Base-by-base conservation (phyloP, 805 yeast genomes). In the Dipodascus geniculatus region DNA sequence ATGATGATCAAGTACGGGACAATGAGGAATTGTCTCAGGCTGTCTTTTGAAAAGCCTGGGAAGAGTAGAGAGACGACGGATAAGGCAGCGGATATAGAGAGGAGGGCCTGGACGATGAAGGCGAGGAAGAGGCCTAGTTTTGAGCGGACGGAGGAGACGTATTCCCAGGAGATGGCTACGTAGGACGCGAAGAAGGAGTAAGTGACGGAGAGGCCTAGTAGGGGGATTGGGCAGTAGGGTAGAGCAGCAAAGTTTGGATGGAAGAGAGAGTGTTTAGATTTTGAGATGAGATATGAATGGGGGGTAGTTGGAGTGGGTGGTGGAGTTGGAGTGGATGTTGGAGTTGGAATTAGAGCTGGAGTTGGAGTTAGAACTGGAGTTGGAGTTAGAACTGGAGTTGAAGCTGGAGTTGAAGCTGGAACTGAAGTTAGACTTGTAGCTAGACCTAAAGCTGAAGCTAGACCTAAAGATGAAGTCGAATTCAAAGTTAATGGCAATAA, bases 121-220 rank as follows among this genome's bases (percentile, higher is more conserved):
- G 81, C 80, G 1, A 71, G 24, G 3, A 75, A 56, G 3, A 79
- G 63, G 0, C 83, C 82, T 0, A 64, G 38, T 59, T 72, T 70
- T 3, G 82, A 78, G 50, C 72, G 72, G 8, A 77, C 74, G 14
- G 73, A 63, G 23, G 70, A 67, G 22, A 75, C 57, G 53, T 73
- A 74, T 14, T 68, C 58, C n/a, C 76, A 56, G 4, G 77, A 68
- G 2, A 76, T 56, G 2, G 69, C 22, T 42, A 71, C 63, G 57
- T 72, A 73, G 0, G 67, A 23, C 0, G 65, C 52, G 1, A 71
- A 58, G 11, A 38, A n/a, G 17, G 44, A 38, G 44, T 38, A 38
- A 6, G 44, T 38, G 0, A 70, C 42, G 11, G 64, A 50, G 20
- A 14, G 14, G 4, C 44, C 44, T 6, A 38, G 6, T 6, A 38